These are phyloP conservation scores for Aspergillus novoparasiticus DNA, from an alignment of 2,329 filamentous ascomycete species.

Conservation along the genomic window DNA sequence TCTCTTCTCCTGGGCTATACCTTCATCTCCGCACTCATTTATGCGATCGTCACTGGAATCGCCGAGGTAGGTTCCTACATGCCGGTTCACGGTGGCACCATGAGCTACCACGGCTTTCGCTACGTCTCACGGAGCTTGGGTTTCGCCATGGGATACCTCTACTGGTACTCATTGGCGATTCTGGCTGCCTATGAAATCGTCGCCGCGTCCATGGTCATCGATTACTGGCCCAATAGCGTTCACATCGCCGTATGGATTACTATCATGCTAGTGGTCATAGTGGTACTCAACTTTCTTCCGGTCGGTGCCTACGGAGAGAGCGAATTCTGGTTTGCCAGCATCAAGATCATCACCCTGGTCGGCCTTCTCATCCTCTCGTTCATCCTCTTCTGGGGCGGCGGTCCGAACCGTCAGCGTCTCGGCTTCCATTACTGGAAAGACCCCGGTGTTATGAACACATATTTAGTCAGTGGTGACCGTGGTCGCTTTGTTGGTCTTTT, in stretches of 20 bases:
- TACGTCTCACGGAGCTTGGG: slow-evolving; percentile 47
- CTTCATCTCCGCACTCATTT: slow-evolving; percentile 51
- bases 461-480: slow-evolving; percentile 48
- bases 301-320: slow-evolving; percentile 56
- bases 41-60: slow-evolving; percentile 51
- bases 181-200: slow-evolving; percentile 62
- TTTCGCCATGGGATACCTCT: slow-evolving; percentile 48
- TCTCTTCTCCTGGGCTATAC: slow-evolving; percentile 56
- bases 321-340: slow-evolving; percentile 57
- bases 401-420: slow-evolving; percentile 52
- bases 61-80: slow-evolving; percentile 47
- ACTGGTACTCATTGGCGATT: slow-evolving; percentile 53
- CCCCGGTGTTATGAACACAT: slow-evolving; percentile 52
- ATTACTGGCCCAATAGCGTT: slow-evolving; percentile 58
- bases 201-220: slow-evolving; percentile 66
- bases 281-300: slow-evolving; percentile 51
- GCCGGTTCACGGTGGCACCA: slow-evolving; percentile 47
- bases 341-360: slow-evolving; percentile 56
- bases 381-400: slow-evolving; percentile 61
- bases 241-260: slow-evolving; percentile 55
- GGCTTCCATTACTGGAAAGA: slow-evolving; percentile 56
- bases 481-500: slow-evolving; percentile 57
- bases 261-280: slow-evolving; percentile 62
- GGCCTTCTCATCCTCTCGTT: slow-evolving; percentile 56
- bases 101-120: slow-evolving; percentile 48